Evolutionary conservation across 2,329 filamentous ascomycete genomes (phyloP).

Genomic region (Aureobasidium leucospermi): DNA sequence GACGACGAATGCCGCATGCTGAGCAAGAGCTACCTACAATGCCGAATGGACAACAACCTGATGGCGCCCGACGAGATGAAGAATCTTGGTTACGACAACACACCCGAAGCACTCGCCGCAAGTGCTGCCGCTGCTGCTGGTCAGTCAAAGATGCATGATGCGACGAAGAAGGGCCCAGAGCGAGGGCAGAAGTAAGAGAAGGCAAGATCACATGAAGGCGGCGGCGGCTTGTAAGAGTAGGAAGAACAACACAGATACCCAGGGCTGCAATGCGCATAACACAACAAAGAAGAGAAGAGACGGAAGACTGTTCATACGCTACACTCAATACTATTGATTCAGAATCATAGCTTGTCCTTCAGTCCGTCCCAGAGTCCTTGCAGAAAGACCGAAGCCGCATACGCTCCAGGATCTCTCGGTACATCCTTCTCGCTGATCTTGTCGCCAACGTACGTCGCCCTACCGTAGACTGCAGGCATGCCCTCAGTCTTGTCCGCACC

Average conservation of each 20-base stretch:
- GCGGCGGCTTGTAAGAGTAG: not conserved
- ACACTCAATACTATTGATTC: not conserved
- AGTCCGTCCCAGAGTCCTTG: constrained; percentile 25
- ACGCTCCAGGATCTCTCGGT: constrained; percentile 32
- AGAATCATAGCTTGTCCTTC: constrained; percentile 1
- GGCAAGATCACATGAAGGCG: not conserved
- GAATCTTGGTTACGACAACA: constrained; percentile 70
- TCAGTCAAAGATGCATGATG: not conserved
- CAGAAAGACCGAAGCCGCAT: constrained; percentile 30
- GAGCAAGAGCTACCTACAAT: constrained; percentile 82
- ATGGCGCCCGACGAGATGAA: constrained; percentile 96
- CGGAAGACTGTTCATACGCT: not conserved
- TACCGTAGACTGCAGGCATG: constrained; percentile 31
- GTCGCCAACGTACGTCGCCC: constrained; percentile 31
- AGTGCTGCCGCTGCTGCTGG: constrained; percentile 8
- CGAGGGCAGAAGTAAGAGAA: not conserved
- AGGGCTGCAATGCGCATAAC: not conserved
- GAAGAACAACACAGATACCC: not conserved
- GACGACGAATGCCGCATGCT: constrained; percentile 76
- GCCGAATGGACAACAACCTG: constrained; percentile 89
- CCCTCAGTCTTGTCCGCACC: constrained; percentile 29
- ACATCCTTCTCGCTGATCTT: constrained; percentile 21
- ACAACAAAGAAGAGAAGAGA: not conserved
- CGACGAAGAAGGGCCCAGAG: not conserved
- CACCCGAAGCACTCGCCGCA: not conserved